Base-by-base conservation (phyloP, 805 yeast genomes). In the Kodamaea nitidulidarum region DNA sequence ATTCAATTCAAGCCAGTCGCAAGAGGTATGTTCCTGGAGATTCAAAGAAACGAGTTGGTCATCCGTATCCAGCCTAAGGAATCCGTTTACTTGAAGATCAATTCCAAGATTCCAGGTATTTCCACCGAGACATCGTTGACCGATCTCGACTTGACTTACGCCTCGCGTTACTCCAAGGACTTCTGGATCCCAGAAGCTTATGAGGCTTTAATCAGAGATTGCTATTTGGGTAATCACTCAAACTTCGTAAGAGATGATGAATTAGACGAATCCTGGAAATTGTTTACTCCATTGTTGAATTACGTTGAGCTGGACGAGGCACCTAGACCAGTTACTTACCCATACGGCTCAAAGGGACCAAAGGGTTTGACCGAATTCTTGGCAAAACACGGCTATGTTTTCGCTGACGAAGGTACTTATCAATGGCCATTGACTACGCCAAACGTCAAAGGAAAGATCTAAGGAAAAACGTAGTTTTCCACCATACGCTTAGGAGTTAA, bases 201-300 rank as follows among this genome's bases (percentile, higher is more conserved):
- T 64, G 98, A 93, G 71, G 84, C 96, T 1, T 78, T 93, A 52
- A 87, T 93, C 54, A 80, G 95, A 64, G 98, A 93, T 64, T 85
- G 91, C 47, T 65, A 84, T 58, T 75, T 78, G 50, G 98, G 95
- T 41, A 95, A 90, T 65, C 98, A 93, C 67, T 85, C 98, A 38
- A 91, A 91, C 70, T 93, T 93, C 60, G 98, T 93, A 24, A 83
- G 98, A 69, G 97, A 91, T 60, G 98, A 93, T 61, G 98, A 93
- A 70, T 76, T 93, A 58, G 97, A 90, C 41, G 80, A 83, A 43
- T 83, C 95, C 44, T 93, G 98, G 98, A 75, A 74, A 51, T 70
- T 93, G 43, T 93, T 91, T 72, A 93, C 98, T 14, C 98, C 98
- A 12, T 70, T 93, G 50, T 75, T 93, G 58, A 70, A 93, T 45